phyloP scores from a whole-genome alignment of 768 basidiomycete genomes.

The Lepiota subincarnata region DNA sequence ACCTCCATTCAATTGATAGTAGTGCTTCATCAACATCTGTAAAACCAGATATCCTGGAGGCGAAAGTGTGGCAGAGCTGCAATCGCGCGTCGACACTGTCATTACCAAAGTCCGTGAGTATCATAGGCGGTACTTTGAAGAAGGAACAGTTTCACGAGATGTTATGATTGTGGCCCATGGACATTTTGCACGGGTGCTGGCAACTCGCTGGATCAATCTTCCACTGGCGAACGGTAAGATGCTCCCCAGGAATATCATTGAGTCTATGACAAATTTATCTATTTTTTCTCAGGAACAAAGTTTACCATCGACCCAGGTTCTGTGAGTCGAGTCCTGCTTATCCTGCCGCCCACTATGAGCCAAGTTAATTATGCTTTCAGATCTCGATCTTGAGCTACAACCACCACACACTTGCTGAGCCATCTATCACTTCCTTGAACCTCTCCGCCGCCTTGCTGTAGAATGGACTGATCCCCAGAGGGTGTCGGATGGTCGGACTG shows the following conservation, averaged over 20 bases:
- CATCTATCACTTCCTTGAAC: constrained; percentile 72
- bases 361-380: constrained; percentile 44
- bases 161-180: constrained; percentile 90
- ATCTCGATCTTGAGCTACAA: constrained; percentile 82
- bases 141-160: constrained; percentile 64
- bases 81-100: constrained; percentile 68
- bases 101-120: constrained; percentile 72
- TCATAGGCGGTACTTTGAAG: constrained; percentile 66
- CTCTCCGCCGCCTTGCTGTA: constrained; percentile 36
- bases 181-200: constrained; percentile 72
- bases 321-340: constrained; percentile 7
- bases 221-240: constrained; percentile 51
- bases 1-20: background rate
- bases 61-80: constrained; percentile 80
- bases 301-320: constrained; percentile 13
- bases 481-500: background rate
- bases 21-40: background rate
- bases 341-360: background rate
- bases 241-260: background rate
- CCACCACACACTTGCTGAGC: constrained; percentile 74
- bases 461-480: background rate
- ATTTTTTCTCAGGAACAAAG: constrained; percentile 10
- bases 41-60: constrained; percentile 74
- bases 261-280: background rate
- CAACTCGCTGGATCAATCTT: constrained; percentile 79